Conservation (phyloP, 225 moss, liverwort and hornwort species). For the Pleurozium schreberi region DNA sequence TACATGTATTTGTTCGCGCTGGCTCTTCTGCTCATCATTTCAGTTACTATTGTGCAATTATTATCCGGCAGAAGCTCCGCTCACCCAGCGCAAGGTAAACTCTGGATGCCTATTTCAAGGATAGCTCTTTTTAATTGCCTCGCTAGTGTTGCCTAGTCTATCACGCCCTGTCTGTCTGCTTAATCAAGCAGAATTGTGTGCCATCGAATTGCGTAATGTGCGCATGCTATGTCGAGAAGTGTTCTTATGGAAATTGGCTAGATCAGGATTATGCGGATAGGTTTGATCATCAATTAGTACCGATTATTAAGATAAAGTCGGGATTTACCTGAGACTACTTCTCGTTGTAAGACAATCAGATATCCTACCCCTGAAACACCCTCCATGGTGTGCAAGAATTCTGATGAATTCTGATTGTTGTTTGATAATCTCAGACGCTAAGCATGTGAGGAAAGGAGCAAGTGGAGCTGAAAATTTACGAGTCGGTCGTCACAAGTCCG, state of each 20-base stretch:
- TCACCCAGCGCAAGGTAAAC: neutral
- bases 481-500: neutral
- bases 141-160: neutral
- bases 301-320: neutral
- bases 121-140: neutral
- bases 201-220: neutral
- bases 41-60: constrained; percentile 33
- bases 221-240: neutral
- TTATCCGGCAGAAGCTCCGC: neutral
- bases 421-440: neutral
- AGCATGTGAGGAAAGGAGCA: neutral
- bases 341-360: neutral
- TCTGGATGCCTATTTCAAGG: constrained; percentile 3
- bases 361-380: neutral
- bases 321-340: neutral
- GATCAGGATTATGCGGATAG: neutral
- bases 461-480: neutral
- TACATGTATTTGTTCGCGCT: constrained; percentile 34
- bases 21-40: constrained; percentile 42
- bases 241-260: neutral
- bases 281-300: neutral
- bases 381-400: neutral
- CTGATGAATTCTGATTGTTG: neutral
- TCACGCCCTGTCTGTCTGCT: neutral
- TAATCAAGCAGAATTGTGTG: neutral